A percentile compares a stretch with the other conserved stretches of the same genome.
Conservation (phyloP, 208 protist genomes). For the Vickermania ingenoplastis region DNA sequence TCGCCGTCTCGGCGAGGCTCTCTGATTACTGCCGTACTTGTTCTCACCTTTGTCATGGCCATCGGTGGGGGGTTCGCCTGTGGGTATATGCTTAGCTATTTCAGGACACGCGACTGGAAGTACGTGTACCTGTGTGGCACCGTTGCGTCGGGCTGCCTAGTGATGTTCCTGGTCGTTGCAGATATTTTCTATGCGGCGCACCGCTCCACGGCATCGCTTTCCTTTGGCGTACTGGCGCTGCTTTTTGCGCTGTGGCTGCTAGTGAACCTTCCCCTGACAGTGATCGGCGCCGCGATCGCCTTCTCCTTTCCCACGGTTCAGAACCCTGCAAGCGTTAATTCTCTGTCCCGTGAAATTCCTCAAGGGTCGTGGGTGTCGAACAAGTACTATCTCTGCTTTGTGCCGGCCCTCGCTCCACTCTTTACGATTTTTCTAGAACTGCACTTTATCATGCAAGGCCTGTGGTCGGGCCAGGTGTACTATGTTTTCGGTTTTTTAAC, state of each 20-base stretch:
- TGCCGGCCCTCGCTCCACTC: conserved; percentile 92
- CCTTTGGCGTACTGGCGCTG: conserved; percentile 44
- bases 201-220: conserved; percentile 46
- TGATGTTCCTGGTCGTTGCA: conserved; percentile 54
- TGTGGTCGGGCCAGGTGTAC: conserved; percentile 94
- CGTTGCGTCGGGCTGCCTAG: neutral
- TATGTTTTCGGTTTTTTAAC: conserved; percentile 98
- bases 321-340: conserved; percentile 88
- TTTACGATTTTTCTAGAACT: conserved; percentile 97
- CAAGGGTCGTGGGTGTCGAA: conserved; percentile 67
- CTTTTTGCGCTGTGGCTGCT: conserved; percentile 80
- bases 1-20: conserved; percentile 92
- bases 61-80: conserved; percentile 90
- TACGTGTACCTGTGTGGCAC: conserved; percentile 75
- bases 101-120: conserved; percentile 87
- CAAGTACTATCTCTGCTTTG: conserved; percentile 29
- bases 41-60: conserved; percentile 71
- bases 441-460: conserved; percentile 95
- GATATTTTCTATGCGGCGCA: conserved; percentile 55
- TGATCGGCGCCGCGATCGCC: conserved; percentile 92
- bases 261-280: conserved; percentile 94
- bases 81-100: conserved; percentile 84
- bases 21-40: conserved; percentile 76
- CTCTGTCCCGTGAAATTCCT: conserved; percentile 95
- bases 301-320: conserved; percentile 79